Base-by-base conservation (phyloP, 2,329 filamentous ascomycete genomes). In the Aspergillus costaricaensis region DNA sequence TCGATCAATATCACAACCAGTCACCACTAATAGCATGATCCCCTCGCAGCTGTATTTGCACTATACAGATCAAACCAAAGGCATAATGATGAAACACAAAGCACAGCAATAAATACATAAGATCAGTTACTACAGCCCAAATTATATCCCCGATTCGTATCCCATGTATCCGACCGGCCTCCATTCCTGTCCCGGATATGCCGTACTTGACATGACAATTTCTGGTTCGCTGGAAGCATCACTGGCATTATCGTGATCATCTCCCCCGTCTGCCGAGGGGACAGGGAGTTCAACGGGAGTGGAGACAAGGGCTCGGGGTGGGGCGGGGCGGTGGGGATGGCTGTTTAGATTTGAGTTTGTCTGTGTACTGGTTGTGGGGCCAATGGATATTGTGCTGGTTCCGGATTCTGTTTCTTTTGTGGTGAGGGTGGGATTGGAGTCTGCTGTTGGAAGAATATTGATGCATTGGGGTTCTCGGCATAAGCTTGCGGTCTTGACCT, bases 151-250 rank as follows among this genome's bases (percentile, higher is more conserved):
- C 32, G 32, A 36, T 14, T 43, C 52, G 27, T 27, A 41, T n/a
- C 52, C 52, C 52, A 55, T 55, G 17, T 64, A 63, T n/a, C 65
- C 66, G 23, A 66, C 60, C 14, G 79, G 79, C 59, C 68, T 72
- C 79, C 79, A 81, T 66, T 81, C 78, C 70, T 81, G 79, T 9
- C 80, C 80, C 1, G 80, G 80, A 66, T 81, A 82, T 17, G 79
- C 72, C 1, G 80, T 81, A n/a, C 78, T 77, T 5, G 77, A 79
- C 79, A 82, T 82, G 23, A 77, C 61, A 32, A 81, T 76, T 57
- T 81, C 78, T 2, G 39, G 9, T 51, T 82, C 80, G 27, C 76
- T 78, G 12, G 73, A 75, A 59, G 78, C 72, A 54, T 79, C 71
- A 43, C 6, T 14, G 23, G 30, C 62, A 30, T 80, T 75, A 59